Evolutionary conservation across 805 yeast genomes (phyloP).

Genomic region (Yamadazyma sp.): DNA sequence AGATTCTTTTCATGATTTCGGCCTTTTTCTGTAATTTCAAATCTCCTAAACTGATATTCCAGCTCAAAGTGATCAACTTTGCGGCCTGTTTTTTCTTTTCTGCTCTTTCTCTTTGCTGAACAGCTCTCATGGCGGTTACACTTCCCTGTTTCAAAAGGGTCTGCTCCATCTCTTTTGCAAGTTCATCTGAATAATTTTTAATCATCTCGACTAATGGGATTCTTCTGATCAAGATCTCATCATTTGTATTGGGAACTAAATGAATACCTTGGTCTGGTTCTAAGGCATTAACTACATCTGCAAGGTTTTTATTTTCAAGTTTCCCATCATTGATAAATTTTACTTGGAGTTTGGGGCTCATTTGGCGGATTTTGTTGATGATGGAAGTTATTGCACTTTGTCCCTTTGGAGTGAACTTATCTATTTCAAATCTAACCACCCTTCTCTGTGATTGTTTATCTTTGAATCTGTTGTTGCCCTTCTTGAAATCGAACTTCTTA

Average conservation of each 20-base stretch:
- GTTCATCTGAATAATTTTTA: conserved; percentile 24
- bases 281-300: conserved; percentile 28
- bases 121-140: conserved; percentile 24
- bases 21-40: conserved; percentile 33
- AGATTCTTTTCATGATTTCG: conserved; percentile 31
- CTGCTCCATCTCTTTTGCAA: conserved; percentile 29
- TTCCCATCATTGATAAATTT: conserved; percentile 25
- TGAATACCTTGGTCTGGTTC: conserved; percentile 17
- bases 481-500: conserved; percentile 1
- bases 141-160: conserved; percentile 34
- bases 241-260: conserved; percentile 6
- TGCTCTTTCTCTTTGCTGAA: conserved; percentile 25
- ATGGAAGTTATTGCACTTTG: conserved; percentile 23
- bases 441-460: too few relatives aligned
- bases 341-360: conserved; percentile 21
- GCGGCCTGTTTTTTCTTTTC: conserved; percentile 36
- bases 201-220: conserved; percentile 30
- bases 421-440: too few relatives aligned
- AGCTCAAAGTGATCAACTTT: conserved; percentile 29
- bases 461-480: not conserved
- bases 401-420: conserved; percentile 19
- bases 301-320: conserved; percentile 21
- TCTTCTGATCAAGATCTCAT: conserved; percentile 17
- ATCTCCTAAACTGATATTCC: conserved; percentile 39
- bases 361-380: conserved; percentile 19